Conservation (phyloP, 148 eudicot genomes). For the Rhododendron vialii region DNA sequence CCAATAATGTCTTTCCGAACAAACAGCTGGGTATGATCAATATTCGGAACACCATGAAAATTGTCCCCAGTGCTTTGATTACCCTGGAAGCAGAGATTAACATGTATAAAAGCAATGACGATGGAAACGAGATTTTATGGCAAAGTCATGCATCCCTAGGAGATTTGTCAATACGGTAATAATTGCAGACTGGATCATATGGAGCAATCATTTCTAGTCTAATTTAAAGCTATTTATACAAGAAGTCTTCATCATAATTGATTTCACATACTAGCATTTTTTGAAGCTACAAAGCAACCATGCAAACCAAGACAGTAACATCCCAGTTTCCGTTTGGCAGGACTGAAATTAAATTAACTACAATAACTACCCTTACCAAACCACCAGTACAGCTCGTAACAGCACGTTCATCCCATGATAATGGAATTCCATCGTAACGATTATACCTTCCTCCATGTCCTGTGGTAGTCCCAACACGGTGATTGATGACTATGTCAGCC, state of each 20-base stretch:
- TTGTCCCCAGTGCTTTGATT: conserved; percentile 81
- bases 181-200: neutral
- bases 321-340: neutral
- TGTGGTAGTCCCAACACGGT: conserved; percentile 72
- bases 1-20: conserved; percentile 67
- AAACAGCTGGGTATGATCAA: conserved; percentile 76
- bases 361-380: conserved; percentile 39
- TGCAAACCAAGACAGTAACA: neutral
- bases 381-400: conserved; percentile 94
- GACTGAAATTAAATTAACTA: neutral
- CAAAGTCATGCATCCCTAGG: neutral
- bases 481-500: conserved; percentile 96
- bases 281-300: neutral
- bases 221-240: neutral
- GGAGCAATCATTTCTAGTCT: neutral
- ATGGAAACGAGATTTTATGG: neutral
- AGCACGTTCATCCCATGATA: conserved; percentile 90
- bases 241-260: neutral
- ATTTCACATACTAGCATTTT: neutral
- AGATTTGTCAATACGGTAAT: neutral
- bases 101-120: neutral
- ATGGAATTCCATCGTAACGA: conserved; percentile 86
- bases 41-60: conserved; percentile 85
- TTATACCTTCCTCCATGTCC: conserved; percentile 84
- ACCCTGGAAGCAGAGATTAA: conserved; percentile 46